Percentiles rank a stretch among this genome's conserved stretches.
phyloP scores from a whole-genome alignment of 148 eudicot genomes.

The Heliamphora exappendiculata region DNA sequence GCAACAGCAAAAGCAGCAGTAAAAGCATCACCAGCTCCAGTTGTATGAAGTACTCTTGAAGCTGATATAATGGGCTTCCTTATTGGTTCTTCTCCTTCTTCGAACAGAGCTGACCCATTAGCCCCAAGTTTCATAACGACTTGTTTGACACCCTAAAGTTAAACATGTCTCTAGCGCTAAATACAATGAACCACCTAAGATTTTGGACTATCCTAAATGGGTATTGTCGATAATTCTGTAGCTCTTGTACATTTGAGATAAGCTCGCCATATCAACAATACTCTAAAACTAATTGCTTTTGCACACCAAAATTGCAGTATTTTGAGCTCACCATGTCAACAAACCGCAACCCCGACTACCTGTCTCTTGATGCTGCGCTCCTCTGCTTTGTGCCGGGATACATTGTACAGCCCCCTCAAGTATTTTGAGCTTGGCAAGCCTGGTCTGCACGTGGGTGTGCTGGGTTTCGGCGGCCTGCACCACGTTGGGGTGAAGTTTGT shows the following conservation, averaged over 20 bases:
- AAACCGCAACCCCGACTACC: conserved; percentile 13
- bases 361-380: conserved; percentile 19
- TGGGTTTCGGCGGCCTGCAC: not conserved
- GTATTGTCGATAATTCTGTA: not conserved
- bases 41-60: conserved; percentile 69
- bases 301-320: not conserved
- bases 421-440: not conserved
- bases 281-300: not conserved
- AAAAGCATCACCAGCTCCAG: conserved; percentile 94
- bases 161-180: not conserved
- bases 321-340: too few relatives aligned
- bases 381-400: not conserved
- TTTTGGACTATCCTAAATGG: not conserved
- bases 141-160: conserved; percentile 64
- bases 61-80: conserved; percentile 64
- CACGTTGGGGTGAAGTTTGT: not conserved
- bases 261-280: not conserved
- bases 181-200: not conserved
- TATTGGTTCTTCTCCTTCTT: conserved; percentile 68
- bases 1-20: conserved; percentile 96
- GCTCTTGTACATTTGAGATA: not conserved
- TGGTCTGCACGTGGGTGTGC: not conserved
- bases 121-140: conserved; percentile 80
- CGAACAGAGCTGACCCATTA: conserved; percentile 80
- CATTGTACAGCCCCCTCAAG: not conserved